Evolutionary conservation across 345 rosid species (phyloP), one percentile per base, ranked within the genome.

Genomic region (Populus euphratica): DNA sequence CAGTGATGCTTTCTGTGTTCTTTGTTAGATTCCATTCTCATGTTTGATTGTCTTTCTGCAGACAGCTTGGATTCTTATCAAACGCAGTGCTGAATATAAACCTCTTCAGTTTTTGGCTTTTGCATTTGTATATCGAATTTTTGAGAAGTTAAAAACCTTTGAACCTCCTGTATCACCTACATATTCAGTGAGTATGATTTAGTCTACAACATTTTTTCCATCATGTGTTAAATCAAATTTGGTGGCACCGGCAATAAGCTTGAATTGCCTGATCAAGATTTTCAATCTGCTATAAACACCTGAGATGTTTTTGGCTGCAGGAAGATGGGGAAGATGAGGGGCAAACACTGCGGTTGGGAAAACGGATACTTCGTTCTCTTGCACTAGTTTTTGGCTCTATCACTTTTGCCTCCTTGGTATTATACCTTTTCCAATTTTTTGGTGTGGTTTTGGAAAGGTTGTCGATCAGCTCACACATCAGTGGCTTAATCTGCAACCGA

Each of bases 101-200:
- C 97, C 98, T 11, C 78, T 96, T 85, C 99, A 96, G 84, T 96
- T 96, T 85, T 83, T 96, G 88, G 88, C 95, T 69, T 96, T 96
- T 82, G 95, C 86, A 49, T 94, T 92, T 75, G 98, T 94, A 59
- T 96, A 92, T 83, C 87, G 98, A 56, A 73, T 96, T 73, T 94
- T 94, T 77, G 97, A 94, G 89, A 96, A 96, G 87, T 83, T 96
- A 80, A 94, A 94, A 86, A 79, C 93, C 68, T 89, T 73, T 81
- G 98, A 96, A 82, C 91, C 90, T 27, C 86, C 95, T 76, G 89
- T 86, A 33, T 73, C 97, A 59, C 93, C 92, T 72, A 94, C 89
- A 79, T 78, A 84, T 88, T 87, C 88, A 0, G 99, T 96, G 78
- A 89, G 95, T 78, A 41, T 31, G 72, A 50, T 66, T 17, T 43